phyloP scores from a whole-genome alignment of 805 yeast genomes.

The Tetrapisispora phaffii region DNA sequence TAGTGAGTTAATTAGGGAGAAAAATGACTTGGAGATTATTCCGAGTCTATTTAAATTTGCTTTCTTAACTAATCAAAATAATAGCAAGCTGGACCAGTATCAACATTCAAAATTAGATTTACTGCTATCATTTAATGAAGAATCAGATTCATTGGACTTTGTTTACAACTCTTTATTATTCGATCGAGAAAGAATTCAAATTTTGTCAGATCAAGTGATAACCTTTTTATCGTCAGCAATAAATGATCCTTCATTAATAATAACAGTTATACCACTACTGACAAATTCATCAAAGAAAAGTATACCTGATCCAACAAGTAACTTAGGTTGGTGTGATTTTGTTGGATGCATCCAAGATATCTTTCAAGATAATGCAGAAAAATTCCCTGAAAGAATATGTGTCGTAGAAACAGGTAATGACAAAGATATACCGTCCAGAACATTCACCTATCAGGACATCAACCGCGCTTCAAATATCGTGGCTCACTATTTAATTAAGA shows the following conservation, averaged over 20 bases:
- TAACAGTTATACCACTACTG: slow-evolving; percentile 57
- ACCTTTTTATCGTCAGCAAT: slow-evolving; percentile 39
- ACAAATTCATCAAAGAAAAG: slow-evolving; percentile 50
- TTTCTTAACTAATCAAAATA: slow-evolving; percentile 35
- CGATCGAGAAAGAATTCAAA: slow-evolving; percentile 54
- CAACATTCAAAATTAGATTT: slow-evolving; percentile 37
- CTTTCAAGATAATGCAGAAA: slow-evolving; percentile 75
- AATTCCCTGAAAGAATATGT: slow-evolving; percentile 78
- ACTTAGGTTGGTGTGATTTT: slow-evolving; percentile 83
- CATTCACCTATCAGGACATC: slow-evolving; percentile 78
- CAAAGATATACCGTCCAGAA: slow-evolving; percentile 44
- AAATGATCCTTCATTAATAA: slow-evolving; percentile 31
- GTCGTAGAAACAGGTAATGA: slow-evolving; percentile 83
- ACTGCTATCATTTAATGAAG: slow-evolving; percentile 27
- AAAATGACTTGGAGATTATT: slow-evolving; percentile 42
- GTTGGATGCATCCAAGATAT: slow-evolving; percentile 97
- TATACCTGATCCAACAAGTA: slow-evolving; percentile 80
- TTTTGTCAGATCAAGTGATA: slow-evolving; percentile 62
- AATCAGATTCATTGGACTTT: neutral
- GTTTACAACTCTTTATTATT: slow-evolving; percentile 68
- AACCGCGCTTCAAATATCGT: slow-evolving; percentile 88
- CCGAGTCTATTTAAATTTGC: slow-evolving; percentile 52
- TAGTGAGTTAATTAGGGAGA: slow-evolving; percentile 39
- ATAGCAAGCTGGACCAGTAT: slow-evolving; percentile 28
- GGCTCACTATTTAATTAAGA: slow-evolving; percentile 73